These are phyloP conservation scores for Solanum clarkiae DNA, from an alignment of 257 asterid species.

Conservation along the genomic window DNA sequence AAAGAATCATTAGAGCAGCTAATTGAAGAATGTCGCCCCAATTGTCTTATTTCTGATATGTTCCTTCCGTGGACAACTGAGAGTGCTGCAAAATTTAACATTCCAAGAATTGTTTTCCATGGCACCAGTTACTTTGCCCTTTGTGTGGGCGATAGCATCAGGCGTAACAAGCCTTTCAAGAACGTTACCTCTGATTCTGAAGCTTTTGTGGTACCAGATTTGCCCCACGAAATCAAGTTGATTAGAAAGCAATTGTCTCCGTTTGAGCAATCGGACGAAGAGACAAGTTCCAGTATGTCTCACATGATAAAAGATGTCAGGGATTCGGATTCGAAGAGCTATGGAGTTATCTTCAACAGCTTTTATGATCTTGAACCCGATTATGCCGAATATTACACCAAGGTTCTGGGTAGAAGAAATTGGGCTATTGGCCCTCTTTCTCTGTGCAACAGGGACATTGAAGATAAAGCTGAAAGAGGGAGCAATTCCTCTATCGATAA, in stretches of 20 bases:
- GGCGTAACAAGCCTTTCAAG: constrained; percentile 18
- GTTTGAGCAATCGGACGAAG: not conserved
- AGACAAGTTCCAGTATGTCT: not conserved
- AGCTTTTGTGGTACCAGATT: constrained; percentile 21
- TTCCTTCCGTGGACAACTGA: constrained; percentile 37
- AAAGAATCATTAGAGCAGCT: constrained; percentile 24
- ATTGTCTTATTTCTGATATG: constrained; percentile 35
- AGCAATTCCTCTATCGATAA: constrained; percentile 11
- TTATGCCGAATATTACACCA: constrained; percentile 24
- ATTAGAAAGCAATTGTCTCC: constrained; percentile 18
- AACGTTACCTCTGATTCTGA: constrained; percentile 29
- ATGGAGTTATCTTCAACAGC: constrained; percentile 43
- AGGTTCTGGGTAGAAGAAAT: constrained; percentile 19
- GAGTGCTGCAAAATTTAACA: constrained; percentile 27
- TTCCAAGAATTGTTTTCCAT: constrained; percentile 34
- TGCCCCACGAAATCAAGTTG: constrained; percentile 15
- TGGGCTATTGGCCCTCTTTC: constrained; percentile 53
- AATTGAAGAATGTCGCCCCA: constrained; percentile 10
- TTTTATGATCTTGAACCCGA: constrained; percentile 43
- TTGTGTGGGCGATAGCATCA: constrained; percentile 7
- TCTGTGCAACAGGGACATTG: not conserved
- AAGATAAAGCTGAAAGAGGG: constrained; percentile 21
- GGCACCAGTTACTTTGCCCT: constrained; percentile 24
- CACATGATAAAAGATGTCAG: not conserved
- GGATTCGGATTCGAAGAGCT: constrained; percentile 13